Percentiles rank a stretch among this genome's conserved stretches.
These are phyloP conservation scores for Trypanosoma lewisi DNA, from an alignment of 208 protist species.

Conservation along the genomic window DNA sequence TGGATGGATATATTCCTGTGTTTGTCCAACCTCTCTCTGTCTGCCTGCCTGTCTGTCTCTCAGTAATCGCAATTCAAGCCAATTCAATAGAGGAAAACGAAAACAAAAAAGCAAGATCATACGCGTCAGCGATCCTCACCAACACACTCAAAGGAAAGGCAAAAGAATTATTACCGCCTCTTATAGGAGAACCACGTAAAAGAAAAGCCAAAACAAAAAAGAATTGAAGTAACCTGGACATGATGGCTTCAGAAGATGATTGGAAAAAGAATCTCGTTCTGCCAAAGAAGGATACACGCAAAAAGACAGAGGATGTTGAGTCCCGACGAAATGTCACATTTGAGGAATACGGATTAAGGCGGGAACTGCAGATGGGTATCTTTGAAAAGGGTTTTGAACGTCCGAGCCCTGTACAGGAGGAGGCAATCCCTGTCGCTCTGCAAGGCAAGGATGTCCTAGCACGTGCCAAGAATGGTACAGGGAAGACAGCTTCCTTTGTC, in stretches of 20 bases:
- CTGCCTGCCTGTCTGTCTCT: not conserved
- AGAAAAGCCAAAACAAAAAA: conserved; percentile 15
- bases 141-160: not conserved
- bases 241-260: conserved; percentile 60
- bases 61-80: not conserved
- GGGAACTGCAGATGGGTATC: conserved; percentile 99
- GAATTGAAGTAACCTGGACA: too few relatives aligned
- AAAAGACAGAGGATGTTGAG: conserved; percentile 97
- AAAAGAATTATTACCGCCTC: not conserved
- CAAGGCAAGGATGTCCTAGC: conserved; percentile 97
- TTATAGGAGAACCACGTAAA: conserved; percentile 3
- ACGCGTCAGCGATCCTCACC: not conserved
- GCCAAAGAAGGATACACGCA: conserved; percentile 81
- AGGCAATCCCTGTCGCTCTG: conserved; percentile 97
- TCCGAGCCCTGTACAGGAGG: conserved; percentile 98
- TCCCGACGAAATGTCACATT: conserved; percentile 97
- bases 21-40: not conserved
- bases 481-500: conserved; percentile 99
- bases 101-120: conserved; percentile 11
- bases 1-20: not conserved
- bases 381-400: conserved; percentile 99
- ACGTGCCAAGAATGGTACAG: conserved; percentile 99
- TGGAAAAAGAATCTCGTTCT: conserved; percentile 81
- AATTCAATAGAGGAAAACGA: conserved; percentile 18
- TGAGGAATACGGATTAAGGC: conserved; percentile 97